phyloP scores from a whole-genome alignment of 768 basidiomycete genomes.

The Tulasnella sp. region DNA sequence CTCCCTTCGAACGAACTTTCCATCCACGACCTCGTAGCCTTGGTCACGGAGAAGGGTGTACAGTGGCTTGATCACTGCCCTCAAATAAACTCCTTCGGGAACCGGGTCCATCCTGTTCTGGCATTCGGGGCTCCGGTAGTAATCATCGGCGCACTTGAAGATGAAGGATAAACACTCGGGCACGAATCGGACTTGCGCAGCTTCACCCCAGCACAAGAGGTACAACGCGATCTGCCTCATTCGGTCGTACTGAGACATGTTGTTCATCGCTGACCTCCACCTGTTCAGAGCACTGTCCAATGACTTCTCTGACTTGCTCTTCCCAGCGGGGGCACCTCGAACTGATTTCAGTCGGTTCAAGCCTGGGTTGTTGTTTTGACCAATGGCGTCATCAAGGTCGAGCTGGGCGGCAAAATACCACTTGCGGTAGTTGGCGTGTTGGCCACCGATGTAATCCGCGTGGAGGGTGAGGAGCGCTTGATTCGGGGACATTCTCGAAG shows the following conservation, averaged over 20 bases:
- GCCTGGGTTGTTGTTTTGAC: slow-evolving; percentile 88
- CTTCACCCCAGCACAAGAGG: slow-evolving; percentile 97
- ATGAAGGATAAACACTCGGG: slow-evolving; percentile 99
- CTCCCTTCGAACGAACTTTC: slow-evolving; percentile 92
- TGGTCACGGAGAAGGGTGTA: slow-evolving; percentile 98
- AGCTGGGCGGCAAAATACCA: slow-evolving; percentile 99
- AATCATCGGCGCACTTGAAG: slow-evolving; percentile 99
- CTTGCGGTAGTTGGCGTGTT: slow-evolving; percentile 98
- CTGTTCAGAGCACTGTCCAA: slow-evolving; percentile 87
- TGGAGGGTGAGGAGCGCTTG: slow-evolving; percentile 94
- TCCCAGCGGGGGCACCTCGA: slow-evolving; percentile 61
- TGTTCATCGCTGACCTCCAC: slow-evolving; percentile 98
- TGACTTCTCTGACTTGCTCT: slow-evolving; percentile 67
- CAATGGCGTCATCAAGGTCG: slow-evolving; percentile 96
- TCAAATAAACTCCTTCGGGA: slow-evolving; percentile 90
- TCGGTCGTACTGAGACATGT: slow-evolving; percentile 97
- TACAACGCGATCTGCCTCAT: slow-evolving; percentile 95
- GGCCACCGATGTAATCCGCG: slow-evolving; percentile 98
- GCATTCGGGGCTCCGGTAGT: slow-evolving; percentile 98
- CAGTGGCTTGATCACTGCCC: slow-evolving; percentile 86
- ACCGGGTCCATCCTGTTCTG: slow-evolving; percentile 91
- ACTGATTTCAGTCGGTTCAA: slow-evolving; percentile 73
- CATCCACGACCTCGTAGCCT: slow-evolving; percentile 94
- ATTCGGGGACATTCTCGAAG: slow-evolving; percentile 95
- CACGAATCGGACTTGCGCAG: slow-evolving; percentile 93